Base-by-base conservation (phyloP, 805 yeast species). In the Metschnikowia kunwiensis region DNA sequence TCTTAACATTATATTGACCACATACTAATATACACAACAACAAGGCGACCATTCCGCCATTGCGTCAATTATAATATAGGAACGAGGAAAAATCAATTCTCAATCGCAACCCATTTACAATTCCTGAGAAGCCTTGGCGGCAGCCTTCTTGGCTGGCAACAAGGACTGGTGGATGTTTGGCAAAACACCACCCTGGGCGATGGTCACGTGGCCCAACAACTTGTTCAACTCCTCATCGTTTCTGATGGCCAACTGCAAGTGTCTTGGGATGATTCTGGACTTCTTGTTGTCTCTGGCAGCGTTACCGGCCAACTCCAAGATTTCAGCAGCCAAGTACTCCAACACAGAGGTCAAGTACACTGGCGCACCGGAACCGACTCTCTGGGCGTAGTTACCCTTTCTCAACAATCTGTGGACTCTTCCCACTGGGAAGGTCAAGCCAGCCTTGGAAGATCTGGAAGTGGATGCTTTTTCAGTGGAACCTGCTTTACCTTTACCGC, bases 271-370 rank as follows among this genome's bases (percentile, higher is more conserved):
- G 34, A 68, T 68, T 68, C 74, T 68, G 61, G 96, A 82, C 80
- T 91, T 93, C 81, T 91, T 91, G 89, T 86, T 88, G 72, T 68
- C 74, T 65, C 74, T 66, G 44, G 74, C 74, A 37, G 74, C 74
- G 58, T 68, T 68, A 63, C 74, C 74, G 41, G 74, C 73, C 58
- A 68, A 68, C 60, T 68, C 74, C 55, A 68, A 68, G 49, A 68
- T 68, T 65, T 68, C 74, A 43, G 74, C 74, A 39, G 72, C 62
- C 58, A 68, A 68, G 59, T 68, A 68, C 58, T 68, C 74, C 55
- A 68, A 66, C 35, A 68, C 74, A 31, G 74, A 66, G 47, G 74
- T 68, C 55, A 68, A 65, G 63, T 68, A 68, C 34, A 68, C 74
- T 54, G 74, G 74, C 44, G 74, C 74, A 63, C 74, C 74, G 43